Evolutionary conservation across 768 basidiomycete genomes (phyloP).

Genomic region (Suillus alpinus): DNA sequence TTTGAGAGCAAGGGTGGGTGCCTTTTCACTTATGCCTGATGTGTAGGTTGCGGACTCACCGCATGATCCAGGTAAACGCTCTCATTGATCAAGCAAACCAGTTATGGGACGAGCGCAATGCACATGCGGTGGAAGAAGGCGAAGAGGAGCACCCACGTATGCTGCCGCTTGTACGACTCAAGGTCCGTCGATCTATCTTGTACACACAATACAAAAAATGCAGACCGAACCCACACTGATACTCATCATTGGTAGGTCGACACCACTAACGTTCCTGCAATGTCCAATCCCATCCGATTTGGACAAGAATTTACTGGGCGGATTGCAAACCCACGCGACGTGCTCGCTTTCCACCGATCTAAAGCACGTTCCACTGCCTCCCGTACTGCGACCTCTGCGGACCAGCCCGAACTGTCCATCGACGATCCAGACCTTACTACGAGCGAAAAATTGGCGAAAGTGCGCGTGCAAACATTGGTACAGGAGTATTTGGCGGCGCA

Average conservation of each 20-base stretch:
- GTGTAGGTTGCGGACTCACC: conserved; percentile 5
- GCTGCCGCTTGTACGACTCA: conserved; percentile 86
- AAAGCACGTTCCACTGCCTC: conserved; percentile 44
- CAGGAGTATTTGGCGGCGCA: conserved; percentile 90
- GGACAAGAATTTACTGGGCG: conserved; percentile 91
- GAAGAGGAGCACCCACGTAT: conserved; percentile 63
- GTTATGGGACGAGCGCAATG: conserved; percentile 76
- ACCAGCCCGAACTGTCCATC: conserved; percentile 78
- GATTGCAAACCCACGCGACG: conserved; percentile 92
- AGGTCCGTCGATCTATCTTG: conserved; percentile 41
- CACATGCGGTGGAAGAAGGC: conserved; percentile 54
- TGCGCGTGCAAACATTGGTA: conserved; percentile 87
- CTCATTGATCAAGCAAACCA: conserved; percentile 77
- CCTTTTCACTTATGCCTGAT: neutral
- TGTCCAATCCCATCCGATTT: conserved; percentile 95
- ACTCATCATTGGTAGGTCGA: conserved; percentile 55
- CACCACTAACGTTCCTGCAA: conserved; percentile 85
- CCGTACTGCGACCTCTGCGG: conserved; percentile 61
- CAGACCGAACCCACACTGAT: conserved; percentile 1
- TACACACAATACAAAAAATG: neutral
- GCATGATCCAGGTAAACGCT: conserved; percentile 60
- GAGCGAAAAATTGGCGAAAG: conserved; percentile 73
- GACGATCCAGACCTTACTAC: conserved; percentile 68
- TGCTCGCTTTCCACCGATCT: conserved; percentile 85
- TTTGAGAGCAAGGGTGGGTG: conserved; percentile 63